Evolutionary conservation across 805 yeast genomes (phyloP).

Genomic region (Candida silvatica): DNA sequence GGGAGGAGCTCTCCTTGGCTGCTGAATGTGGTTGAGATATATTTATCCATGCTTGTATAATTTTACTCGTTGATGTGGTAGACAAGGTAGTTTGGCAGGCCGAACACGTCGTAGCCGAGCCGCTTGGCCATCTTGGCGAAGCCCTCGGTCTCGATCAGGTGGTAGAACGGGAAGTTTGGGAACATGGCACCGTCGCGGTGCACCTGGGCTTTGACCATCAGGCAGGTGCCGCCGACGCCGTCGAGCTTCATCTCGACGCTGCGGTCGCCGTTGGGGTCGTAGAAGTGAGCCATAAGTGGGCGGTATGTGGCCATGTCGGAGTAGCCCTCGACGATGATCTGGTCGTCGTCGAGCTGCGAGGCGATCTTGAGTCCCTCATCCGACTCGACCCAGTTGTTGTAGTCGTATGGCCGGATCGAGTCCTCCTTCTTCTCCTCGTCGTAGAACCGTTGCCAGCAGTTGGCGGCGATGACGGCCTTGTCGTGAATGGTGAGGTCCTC

Average conservation of each 20-base stretch:
- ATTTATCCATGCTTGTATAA: too few relatives aligned
- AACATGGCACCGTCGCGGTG: slow-evolving; percentile 99
- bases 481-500: slow-evolving; percentile 84
- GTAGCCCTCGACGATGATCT: slow-evolving; percentile 92
- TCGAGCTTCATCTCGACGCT: slow-evolving; percentile 76
- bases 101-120: slow-evolving; percentile 82
- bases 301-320: slow-evolving; percentile 89
- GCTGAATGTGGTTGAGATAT: too few relatives aligned
- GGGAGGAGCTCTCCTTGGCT: too few relatives aligned
- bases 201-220: slow-evolving; percentile 92
- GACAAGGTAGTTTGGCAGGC: slow-evolving; percentile 90
- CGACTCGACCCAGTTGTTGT: slow-evolving; percentile 88
- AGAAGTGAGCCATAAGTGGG: slow-evolving; percentile 86
- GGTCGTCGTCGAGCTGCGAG: slow-evolving; percentile 67
- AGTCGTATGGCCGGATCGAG: slow-evolving; percentile 82
- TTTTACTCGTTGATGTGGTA: slow-evolving; percentile 76
- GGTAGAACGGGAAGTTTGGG: slow-evolving; percentile 97
- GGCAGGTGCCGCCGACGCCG: slow-evolving; percentile 98
- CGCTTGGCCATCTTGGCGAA: slow-evolving; percentile 98
- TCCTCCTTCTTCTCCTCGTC: slow-evolving; percentile 47
- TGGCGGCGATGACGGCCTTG: slow-evolving; percentile 84
- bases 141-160: slow-evolving; percentile 95
- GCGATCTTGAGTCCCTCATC: slow-evolving; percentile 79
- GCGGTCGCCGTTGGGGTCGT: slow-evolving; percentile 54
- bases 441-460: slow-evolving; percentile 78